Evolutionary conservation across 805 yeast genomes (phyloP).

Genomic region (Candida patagonica): DNA sequence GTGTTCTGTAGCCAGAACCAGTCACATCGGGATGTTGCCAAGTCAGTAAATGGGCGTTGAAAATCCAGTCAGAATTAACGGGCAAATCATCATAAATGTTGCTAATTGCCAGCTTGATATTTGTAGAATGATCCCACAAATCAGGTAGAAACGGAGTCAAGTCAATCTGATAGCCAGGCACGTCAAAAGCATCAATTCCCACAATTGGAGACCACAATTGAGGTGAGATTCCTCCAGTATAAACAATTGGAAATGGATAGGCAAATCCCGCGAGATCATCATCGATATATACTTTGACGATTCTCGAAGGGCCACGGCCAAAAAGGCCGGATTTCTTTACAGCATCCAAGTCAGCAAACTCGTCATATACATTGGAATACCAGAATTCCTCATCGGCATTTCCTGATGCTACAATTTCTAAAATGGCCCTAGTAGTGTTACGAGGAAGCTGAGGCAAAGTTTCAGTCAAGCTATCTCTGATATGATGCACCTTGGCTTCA

Average conservation of each 20-base stretch:
- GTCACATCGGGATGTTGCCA: conserved; percentile 22
- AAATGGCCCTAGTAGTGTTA: conserved; percentile 50
- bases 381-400: conserved; percentile 80
- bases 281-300: conserved; percentile 52
- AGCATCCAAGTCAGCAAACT: conserved; percentile 26
- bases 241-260: conserved; percentile 65
- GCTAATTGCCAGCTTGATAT: conserved; percentile 6
- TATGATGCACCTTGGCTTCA: neutral
- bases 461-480: neutral
- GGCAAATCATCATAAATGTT: conserved; percentile 10
- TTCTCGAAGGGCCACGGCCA: conserved; percentile 65
- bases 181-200: conserved; percentile 62
- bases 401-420: conserved; percentile 63
- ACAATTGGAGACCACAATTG: conserved; percentile 76
- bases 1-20: conserved; percentile 14
- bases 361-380: conserved; percentile 46
- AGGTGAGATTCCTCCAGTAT: conserved; percentile 78
- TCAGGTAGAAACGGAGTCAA: conserved; percentile 59
- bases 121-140: conserved; percentile 43
- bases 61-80: conserved; percentile 23
- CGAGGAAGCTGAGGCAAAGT: conserved; percentile 26
- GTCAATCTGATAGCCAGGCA: conserved; percentile 62
- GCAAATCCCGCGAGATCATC: conserved; percentile 51
- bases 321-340: neutral
- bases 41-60: conserved; percentile 23